Evolutionary conservation across 2,329 filamentous ascomycete species (phyloP).

Genomic region (Erysiphe pisi): DNA sequence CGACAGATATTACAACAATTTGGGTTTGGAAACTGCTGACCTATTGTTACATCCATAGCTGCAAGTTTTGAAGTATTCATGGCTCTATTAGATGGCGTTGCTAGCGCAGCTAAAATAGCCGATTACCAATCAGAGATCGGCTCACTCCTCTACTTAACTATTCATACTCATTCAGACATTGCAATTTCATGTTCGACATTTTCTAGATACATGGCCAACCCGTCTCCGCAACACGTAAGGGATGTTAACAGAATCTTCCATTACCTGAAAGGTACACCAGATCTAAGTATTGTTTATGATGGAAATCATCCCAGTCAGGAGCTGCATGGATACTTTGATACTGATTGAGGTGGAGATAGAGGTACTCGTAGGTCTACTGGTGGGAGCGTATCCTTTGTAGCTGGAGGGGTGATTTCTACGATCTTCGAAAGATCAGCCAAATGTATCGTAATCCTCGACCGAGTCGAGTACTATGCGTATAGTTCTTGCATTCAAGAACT

Average conservation of each 20-base stretch:
- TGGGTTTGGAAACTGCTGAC: background rate
- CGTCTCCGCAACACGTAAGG: background rate
- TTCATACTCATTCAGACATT: background rate
- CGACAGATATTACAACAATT: background rate
- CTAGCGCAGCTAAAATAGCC: background rate
- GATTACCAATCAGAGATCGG: conserved; percentile 23
- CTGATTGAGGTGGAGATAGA: conserved; percentile 16
- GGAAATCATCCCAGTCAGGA: background rate
- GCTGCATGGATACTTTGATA: conserved; percentile 2
- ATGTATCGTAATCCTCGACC: background rate
- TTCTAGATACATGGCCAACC: conserved; percentile 10
- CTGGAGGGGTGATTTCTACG: background rate
- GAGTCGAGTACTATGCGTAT: conserved; percentile 24
- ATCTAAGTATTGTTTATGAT: conserved; percentile 21
- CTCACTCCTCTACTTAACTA: conserved; percentile 7
- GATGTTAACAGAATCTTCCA: conserved; percentile 18
- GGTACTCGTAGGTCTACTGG: conserved; percentile 16
- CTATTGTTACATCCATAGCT: background rate
- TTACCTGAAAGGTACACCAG: conserved; percentile 2
- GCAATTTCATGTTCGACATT: background rate
- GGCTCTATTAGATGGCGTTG: background rate
- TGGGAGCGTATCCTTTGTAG: conserved; percentile 16
- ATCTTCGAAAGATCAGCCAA: conserved; percentile 1
- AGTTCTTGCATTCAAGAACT: conserved; percentile 3
- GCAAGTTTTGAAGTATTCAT: conserved; percentile 18